phyloP scores from a whole-genome alignment of 805 yeast species.

The Candida bentonensis region DNA sequence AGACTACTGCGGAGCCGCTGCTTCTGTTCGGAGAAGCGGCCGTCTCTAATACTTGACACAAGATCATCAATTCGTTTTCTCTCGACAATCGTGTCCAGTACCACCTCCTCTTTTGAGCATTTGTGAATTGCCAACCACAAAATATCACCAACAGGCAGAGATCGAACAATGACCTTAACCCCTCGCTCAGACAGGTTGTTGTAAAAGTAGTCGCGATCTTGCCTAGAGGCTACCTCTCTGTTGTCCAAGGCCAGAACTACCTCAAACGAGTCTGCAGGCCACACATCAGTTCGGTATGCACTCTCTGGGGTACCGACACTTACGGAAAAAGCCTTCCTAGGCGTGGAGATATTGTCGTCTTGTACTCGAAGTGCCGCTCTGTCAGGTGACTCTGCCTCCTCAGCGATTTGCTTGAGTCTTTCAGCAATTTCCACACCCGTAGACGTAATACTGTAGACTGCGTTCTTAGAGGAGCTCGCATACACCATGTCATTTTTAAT shows the following conservation, averaged over 20 bases:
- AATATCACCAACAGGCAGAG: conserved; percentile 75
- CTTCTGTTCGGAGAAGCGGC: conserved; percentile 81
- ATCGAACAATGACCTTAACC: conserved; percentile 35
- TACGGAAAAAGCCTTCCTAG: background rate
- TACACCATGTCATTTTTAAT: conserved; percentile 45
- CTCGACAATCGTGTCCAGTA: conserved; percentile 75
- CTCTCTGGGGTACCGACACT: background rate
- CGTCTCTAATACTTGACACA: conserved; percentile 69
- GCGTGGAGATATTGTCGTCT: background rate
- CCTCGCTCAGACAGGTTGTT: conserved; percentile 36
- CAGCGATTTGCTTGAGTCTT: conserved; percentile 39
- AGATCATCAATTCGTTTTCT: conserved; percentile 83
- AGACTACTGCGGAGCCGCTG: conserved; percentile 57
- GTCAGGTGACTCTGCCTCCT: conserved; percentile 25
- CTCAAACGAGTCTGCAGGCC: conserved; percentile 51
- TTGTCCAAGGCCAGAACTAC: conserved; percentile 59
- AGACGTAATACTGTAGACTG: conserved; percentile 46
- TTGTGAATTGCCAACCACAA: conserved; percentile 73
- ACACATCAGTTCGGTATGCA: conserved; percentile 19
- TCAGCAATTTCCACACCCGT: conserved; percentile 53
- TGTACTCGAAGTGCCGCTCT: background rate
- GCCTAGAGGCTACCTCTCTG: conserved; percentile 60
- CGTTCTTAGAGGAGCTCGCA: conserved; percentile 26
- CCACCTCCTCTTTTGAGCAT: conserved; percentile 43
- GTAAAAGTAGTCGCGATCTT: conserved; percentile 58